Evolutionary conservation across 2,329 filamentous ascomycete species (phyloP).

Genomic region (Diaporthe australafricana): DNA sequence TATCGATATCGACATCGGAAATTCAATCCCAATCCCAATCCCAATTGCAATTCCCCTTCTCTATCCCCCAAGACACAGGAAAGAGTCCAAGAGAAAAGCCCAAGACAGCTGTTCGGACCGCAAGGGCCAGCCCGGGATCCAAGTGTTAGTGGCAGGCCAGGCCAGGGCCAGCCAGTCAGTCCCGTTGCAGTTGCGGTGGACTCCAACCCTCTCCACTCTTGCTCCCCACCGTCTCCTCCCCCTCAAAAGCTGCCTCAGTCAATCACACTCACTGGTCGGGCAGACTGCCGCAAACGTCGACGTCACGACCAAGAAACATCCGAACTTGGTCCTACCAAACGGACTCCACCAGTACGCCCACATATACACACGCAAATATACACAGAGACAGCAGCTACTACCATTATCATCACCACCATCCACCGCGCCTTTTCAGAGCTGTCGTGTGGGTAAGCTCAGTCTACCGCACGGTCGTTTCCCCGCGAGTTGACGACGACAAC

Average conservation of each 20-base stretch:
- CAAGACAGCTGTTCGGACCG: not conserved
- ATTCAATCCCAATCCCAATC: not conserved
- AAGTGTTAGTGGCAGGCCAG: not conserved
- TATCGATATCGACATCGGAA: not conserved
- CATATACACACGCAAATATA: not conserved
- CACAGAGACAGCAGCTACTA: not conserved
- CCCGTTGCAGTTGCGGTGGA: constrained; percentile 8
- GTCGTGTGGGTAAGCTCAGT: not conserved
- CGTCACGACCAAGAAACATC: constrained; percentile 27
- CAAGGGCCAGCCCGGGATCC: not conserved
- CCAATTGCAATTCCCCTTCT: not conserved
- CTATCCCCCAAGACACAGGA: not conserved
- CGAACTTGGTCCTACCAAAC: constrained; percentile 14
- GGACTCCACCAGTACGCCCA: constrained; percentile 18
- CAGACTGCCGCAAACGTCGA: constrained; percentile 13
- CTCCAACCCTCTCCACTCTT: constrained; percentile 11
- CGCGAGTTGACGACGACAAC: not conserved
- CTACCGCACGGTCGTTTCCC: not conserved
- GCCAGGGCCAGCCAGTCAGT: not conserved
- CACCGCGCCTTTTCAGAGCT: constrained; percentile 5
- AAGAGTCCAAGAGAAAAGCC: not conserved
- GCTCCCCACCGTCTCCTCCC: constrained; percentile 26
- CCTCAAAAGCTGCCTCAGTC: constrained; percentile 26
- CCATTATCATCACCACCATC: not conserved
- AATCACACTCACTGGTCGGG: constrained; percentile 5